These are phyloP conservation scores for Coniferiporia sulphurascens DNA, from an alignment of 1,284 basidiomycete genomes.

Conservation along the genomic window DNA sequence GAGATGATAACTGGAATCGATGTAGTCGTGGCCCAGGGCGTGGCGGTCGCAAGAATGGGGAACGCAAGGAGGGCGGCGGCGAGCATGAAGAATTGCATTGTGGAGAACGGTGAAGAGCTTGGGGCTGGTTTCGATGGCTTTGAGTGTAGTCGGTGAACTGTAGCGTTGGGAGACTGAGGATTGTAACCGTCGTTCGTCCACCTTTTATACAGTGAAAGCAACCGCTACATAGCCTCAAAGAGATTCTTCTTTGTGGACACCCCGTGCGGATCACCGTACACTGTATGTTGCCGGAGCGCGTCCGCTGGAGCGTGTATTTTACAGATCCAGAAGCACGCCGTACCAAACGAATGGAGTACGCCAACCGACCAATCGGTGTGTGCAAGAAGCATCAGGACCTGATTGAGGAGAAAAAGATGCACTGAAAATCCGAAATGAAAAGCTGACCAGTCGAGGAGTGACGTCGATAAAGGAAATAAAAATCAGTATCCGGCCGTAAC, in stretches of 20 bases:
- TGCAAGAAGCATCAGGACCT: too few species aligned
- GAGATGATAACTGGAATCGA: neutral
- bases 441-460: too few species aligned
- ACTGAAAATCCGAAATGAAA: too few species aligned
- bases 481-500: too few species aligned
- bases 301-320: neutral
- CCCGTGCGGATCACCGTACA: neutral
- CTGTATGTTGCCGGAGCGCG: neutral
- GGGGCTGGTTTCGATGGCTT: neutral
- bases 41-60: constrained; percentile 17
- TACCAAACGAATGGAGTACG: neutral
- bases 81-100: constrained; percentile 10
- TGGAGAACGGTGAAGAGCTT: neutral
- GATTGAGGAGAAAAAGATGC: too few species aligned
- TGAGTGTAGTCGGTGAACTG: neutral
- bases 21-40: neutral
- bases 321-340: neutral
- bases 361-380: neutral
- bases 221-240: neutral
- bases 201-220: neutral
- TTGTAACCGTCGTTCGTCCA: neutral
- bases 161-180: neutral
- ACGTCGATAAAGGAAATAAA: too few species aligned
- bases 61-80: constrained; percentile 3
- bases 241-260: neutral